Evolutionary conservation across 202 grass and related monocot species (phyloP).

Genomic region (Zizania palustris): DNA sequence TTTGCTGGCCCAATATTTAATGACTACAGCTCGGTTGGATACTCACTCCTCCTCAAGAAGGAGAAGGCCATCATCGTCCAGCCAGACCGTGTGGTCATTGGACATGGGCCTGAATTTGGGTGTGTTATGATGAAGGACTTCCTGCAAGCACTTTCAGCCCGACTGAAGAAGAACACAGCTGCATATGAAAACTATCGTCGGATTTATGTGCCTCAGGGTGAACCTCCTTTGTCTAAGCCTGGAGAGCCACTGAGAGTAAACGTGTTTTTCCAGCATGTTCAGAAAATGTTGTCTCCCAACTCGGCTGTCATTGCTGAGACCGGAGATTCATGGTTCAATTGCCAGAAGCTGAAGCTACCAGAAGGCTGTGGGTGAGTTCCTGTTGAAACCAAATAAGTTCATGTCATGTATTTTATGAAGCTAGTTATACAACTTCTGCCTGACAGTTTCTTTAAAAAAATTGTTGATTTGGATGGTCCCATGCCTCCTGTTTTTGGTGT

Average conservation of each 20-base stretch:
- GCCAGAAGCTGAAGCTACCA: conserved; percentile 83
- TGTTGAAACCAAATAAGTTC: neutral
- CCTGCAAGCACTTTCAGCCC: conserved; percentile 56
- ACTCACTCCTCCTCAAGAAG: conserved; percentile 82
- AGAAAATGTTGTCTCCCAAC: conserved; percentile 60
- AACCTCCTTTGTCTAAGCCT: conserved; percentile 51
- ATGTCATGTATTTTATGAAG: neutral
- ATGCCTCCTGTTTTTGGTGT: neutral
- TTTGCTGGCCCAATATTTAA: conserved; percentile 94
- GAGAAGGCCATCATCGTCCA: conserved; percentile 89
- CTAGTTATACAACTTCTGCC: neutral
- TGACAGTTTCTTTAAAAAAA: conserved; percentile 17
- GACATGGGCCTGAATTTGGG: conserved; percentile 81
- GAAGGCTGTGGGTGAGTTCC: conserved; percentile 81
- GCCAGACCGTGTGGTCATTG: conserved; percentile 67
- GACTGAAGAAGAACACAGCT: conserved; percentile 73
- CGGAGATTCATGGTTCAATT: conserved; percentile 96
- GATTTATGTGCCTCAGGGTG: conserved; percentile 65
- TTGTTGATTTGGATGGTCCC: neutral
- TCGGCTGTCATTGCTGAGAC: conserved; percentile 73
- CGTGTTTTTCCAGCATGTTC: conserved; percentile 86
- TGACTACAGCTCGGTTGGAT: conserved; percentile 93
- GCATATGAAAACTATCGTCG: conserved; percentile 74
- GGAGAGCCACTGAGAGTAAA: conserved; percentile 84
- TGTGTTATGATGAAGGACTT: conserved; percentile 88